Conservation (phyloP, 805 yeast species). For the Metschnikowia koreensis region DNA sequence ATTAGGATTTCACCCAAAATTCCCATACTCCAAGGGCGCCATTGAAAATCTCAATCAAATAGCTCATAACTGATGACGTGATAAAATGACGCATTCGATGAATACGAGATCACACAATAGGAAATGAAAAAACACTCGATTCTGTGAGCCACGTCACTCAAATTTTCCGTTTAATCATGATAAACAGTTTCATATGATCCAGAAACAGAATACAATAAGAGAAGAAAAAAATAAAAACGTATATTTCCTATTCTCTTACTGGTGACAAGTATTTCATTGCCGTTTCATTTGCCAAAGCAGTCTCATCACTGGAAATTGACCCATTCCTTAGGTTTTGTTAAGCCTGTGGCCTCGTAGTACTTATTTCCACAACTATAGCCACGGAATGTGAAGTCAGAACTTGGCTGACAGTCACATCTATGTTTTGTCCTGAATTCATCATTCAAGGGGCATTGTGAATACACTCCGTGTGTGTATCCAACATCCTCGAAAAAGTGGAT, state of each 20-base stretch:
- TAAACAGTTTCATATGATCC: no score
- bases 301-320: slow-evolving; percentile 37
- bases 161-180: no score
- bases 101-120: no score
- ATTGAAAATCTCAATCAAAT: not conserved
- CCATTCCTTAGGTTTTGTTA: slow-evolving; percentile 70
- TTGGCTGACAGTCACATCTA: slow-evolving; percentile 71
- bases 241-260: no score
- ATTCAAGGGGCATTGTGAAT: slow-evolving; percentile 76
- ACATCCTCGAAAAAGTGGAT: slow-evolving; percentile 79
- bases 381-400: slow-evolving; percentile 73
- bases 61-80: no score
- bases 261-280: no score
- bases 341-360: slow-evolving; percentile 53
- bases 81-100: no score
- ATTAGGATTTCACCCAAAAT: no score
- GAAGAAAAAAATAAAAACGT: not conserved
- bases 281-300: no score
- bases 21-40: no score
- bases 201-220: not conserved
- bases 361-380: slow-evolving; percentile 70
- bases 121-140: no score
- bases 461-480: slow-evolving; percentile 83
- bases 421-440: slow-evolving; percentile 50
- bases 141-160: no score